Base-by-base conservation (phyloP, 2,329 filamentous ascomycete genomes). In the Aphanoascus verrucosus region DNA sequence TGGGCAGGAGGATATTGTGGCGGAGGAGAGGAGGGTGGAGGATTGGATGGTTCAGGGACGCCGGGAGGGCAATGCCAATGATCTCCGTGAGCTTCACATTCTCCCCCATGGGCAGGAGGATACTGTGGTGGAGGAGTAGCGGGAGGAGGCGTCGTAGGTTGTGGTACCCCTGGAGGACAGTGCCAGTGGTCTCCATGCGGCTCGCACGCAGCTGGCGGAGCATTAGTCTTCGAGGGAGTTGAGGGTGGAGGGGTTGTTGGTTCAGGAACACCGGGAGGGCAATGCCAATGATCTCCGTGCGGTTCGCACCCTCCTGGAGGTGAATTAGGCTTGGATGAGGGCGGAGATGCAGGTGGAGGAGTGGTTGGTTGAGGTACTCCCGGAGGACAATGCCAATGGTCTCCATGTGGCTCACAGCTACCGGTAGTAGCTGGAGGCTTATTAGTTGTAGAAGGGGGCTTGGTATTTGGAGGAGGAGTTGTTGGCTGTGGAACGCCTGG, bases 141-240 rank as follows among this genome's bases (percentile, higher is more conserved):
- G 15, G 32, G 17, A 12, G 41, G 41, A 41, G 48, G 38, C 1
- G 42, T 52, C 2, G 50, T 45, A 1, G 50, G 50, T 15, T 38
- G 23, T 7, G 41, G 38, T 2, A 50, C 48, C 11, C 48, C 48
- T 2, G 48, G 48, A 15, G 48, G 48, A 20, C 49, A 51, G 17
- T 51, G 49, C 50, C 44, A 48, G 43, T 46, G 50, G 15, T 53
- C 42, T 9, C 43, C 50, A 47, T 53, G 50, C 8, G 50, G 50
- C 15, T 32, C 31, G 17, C 50, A 53, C 28, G 20, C 41, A 15
- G 15, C 34, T 2, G 12, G 31, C 15, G 49, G 40, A 5, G 49
- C 8, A 5, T 14, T 44, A 9, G 8, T 15, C 14, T 15, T 35
- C 8, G 49, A 17, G 11, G 34, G 4, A 6, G 38, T 20, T 19